Evolutionary conservation across 2,329 filamentous ascomycete species (phyloP), one percentile per base, ranked within the genome.

Genomic region (Epichloe festucae): DNA sequence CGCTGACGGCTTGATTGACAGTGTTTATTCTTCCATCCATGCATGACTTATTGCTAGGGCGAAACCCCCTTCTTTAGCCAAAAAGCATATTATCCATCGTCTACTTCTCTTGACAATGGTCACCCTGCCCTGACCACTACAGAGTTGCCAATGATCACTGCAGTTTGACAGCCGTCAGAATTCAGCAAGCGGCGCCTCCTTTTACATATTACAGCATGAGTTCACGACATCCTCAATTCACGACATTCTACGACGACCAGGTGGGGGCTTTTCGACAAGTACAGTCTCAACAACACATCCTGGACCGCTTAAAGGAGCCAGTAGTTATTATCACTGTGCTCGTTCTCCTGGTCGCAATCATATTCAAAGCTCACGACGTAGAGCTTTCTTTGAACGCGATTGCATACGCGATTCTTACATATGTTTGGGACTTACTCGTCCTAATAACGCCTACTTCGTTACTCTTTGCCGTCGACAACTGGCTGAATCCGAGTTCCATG

Each of bases 361-460:
- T 63, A n/a, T 62, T 66, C 62, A 67, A 65, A 49, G 49, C 63
- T 31, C 63, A 66, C 60, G 63, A 62, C 55, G 60, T 65, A 12
- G 60, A 67, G 12, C 54, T 61, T 17, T 60, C 65, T 4, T 51
- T 68, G 7, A 59, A 63, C 41, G 59, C 58, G 12, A 55, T 60
- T 5, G 45, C 64, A 42, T 57, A 55, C 46, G 54, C 63, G 19
- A 42, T 65, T 14, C 60, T 57, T 52, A 69, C 74, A 57, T 62
- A 81, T 49, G 60, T 81, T 39, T 87, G 84, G 82, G 77, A 85
- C 66, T 63, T 65, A 27, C 54, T 84, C 34, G 75, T 87, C 51
- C 72, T 73, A 56, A 48, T 77, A 35, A 73, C 75, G 14, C 85
- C 85, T 1, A 70, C 74, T 15, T 67, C 69, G 27, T 60, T 85